These are phyloP conservation scores for Dovyalis caffra DNA, from an alignment of 345 rosid genomes.

Conservation along the genomic window DNA sequence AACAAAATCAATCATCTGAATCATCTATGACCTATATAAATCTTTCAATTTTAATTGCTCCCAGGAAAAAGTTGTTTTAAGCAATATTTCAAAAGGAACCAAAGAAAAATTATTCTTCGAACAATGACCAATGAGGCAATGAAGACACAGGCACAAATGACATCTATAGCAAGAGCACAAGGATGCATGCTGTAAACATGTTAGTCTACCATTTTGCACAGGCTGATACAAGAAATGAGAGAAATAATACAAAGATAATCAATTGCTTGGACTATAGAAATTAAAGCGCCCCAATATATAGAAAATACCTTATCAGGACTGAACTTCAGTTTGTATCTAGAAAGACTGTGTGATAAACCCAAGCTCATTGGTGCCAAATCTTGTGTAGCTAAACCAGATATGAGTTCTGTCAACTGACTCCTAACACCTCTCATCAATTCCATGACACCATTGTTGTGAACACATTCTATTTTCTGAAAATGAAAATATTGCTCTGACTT, in stretches of 20 bases:
- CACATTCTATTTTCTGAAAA: constrained; percentile 87
- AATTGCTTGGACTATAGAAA: not conserved
- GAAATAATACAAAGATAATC: not conserved
- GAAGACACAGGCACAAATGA: not conserved
- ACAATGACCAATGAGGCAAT: not conserved
- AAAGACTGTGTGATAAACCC: constrained; percentile 90
- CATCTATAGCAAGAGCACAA: not conserved
- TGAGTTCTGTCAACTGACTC: constrained; percentile 82
- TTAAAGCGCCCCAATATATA: not conserved
- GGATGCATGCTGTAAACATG: not conserved
- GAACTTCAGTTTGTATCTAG: constrained; percentile 87
- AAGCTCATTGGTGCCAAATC: constrained; percentile 95
- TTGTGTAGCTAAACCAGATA: constrained; percentile 67
- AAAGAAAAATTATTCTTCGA: not conserved
- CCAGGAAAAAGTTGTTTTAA: no score
- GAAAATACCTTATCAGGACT: constrained; percentile 83
- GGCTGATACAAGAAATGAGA: not conserved
- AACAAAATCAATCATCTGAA: not conserved
- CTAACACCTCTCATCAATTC: constrained; percentile 87
- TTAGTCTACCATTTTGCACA: not conserved
- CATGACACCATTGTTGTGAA: constrained; percentile 87
- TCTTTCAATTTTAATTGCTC: no score
- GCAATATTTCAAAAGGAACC: not conserved
- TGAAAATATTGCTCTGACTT: constrained; percentile 4
- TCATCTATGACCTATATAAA: not conserved